phyloP scores from a whole-genome alignment of 2,329 filamentous ascomycete genomes.

The Mariannaea sp. region DNA sequence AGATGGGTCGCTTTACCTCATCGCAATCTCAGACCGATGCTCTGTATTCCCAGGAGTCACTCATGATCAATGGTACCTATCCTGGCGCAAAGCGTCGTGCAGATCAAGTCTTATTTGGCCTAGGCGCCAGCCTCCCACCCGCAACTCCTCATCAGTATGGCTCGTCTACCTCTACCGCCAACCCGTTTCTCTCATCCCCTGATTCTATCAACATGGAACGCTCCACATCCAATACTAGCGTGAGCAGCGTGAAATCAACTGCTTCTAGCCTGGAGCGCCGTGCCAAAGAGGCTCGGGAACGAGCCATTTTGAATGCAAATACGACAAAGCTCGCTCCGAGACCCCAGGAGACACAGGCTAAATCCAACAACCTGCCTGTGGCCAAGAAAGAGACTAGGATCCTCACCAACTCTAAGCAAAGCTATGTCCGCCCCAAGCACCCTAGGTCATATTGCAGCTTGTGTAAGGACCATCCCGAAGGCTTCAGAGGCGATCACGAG shows the following conservation, averaged over 20 bases:
- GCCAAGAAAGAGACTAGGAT: constrained; percentile 50
- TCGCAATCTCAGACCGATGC: constrained; percentile 41
- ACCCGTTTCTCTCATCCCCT: constrained; percentile 35
- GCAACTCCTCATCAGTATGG: constrained; percentile 38
- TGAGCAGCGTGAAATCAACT: constrained; percentile 49
- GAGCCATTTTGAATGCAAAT: constrained; percentile 51
- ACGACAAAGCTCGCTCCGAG: constrained; percentile 52
- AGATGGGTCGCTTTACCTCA: constrained; percentile 48
- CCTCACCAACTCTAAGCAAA: constrained; percentile 46
- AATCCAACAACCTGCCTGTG: constrained; percentile 1
- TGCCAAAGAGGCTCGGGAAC: constrained; percentile 53
- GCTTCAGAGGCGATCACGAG: constrained; percentile 87
- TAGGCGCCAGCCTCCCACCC: constrained; percentile 44
- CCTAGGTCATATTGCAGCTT: constrained; percentile 71
- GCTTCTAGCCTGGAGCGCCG: constrained; percentile 51
- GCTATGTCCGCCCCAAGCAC: constrained; percentile 67
- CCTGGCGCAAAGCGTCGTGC: constrained; percentile 39
- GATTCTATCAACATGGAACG: constrained; percentile 51
- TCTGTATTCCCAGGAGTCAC: constrained; percentile 29
- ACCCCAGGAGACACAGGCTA: constrained; percentile 36
- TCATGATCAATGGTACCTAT: constrained; percentile 25
- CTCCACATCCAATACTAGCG: constrained; percentile 52
- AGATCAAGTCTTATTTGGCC: constrained; percentile 43
- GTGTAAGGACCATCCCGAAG: constrained; percentile 74
- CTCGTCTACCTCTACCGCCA: constrained; percentile 37